Conservation (phyloP, 2,329 filamentous ascomycete species). For the Penicillium sclerotiorum region DNA sequence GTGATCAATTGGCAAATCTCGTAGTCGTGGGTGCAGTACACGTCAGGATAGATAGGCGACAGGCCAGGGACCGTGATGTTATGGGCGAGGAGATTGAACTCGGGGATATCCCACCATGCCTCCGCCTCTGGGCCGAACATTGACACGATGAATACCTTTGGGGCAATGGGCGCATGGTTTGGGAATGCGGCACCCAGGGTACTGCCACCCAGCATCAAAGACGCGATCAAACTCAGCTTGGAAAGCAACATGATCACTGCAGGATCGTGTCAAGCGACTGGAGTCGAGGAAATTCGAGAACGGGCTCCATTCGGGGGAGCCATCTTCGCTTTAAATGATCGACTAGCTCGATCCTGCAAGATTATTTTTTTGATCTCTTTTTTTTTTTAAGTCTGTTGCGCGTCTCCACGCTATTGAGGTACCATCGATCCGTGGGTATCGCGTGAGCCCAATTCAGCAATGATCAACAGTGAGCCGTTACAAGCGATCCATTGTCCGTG, state of each 20-base stretch:
- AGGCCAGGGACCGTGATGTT: slow-evolving; percentile 64
- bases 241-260: neutral
- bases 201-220: slow-evolving; percentile 19
- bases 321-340: neutral
- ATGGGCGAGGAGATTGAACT: slow-evolving; percentile 60
- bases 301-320: neutral
- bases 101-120: slow-evolving; percentile 60
- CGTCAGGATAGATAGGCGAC: slow-evolving; percentile 65
- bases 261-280: too few species aligned
- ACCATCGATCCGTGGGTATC: slow-evolving; percentile 8
- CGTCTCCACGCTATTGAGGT: too few species aligned
- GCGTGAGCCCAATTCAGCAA: slow-evolving; percentile 6
- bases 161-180: slow-evolving; percentile 26
- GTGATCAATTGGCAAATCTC: slow-evolving; percentile 70
- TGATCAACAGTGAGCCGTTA: slow-evolving; percentile 6
- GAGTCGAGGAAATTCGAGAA: too few species aligned
- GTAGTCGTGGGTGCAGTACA: slow-evolving; percentile 64
- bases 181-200: slow-evolving; percentile 10
- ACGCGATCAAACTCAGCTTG: slow-evolving; percentile 5
- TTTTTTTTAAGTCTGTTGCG: neutral
- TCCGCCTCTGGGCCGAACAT: slow-evolving; percentile 63
- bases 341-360: neutral
- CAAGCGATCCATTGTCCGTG: slow-evolving; percentile 3
- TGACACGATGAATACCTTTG: slow-evolving; percentile 47
- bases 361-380: slow-evolving; percentile 3